Percentiles rank a stretch among this genome's conserved stretches.
These are phyloP conservation scores for Liriodendron chinense DNA, from an alignment of 164 flowering plant species.

Conservation along the genomic window DNA sequence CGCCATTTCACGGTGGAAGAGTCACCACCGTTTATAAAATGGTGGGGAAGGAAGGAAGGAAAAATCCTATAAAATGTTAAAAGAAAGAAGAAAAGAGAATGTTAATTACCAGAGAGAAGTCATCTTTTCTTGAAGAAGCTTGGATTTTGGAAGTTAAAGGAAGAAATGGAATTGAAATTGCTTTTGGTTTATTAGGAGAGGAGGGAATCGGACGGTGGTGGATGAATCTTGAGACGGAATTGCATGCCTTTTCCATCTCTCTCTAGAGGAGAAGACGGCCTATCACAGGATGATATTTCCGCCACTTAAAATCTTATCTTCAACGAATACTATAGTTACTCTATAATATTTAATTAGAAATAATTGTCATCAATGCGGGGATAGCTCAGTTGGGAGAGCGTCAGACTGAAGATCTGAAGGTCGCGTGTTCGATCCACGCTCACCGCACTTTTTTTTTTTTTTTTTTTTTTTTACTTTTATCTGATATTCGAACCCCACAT, in stretches of 20 bases:
- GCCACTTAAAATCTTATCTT: too few species aligned
- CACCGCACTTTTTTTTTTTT: conserved; percentile 43
- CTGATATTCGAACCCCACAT: too few species aligned
- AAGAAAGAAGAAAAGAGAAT: not conserved
- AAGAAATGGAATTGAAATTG: not conserved
- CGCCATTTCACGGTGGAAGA: not conserved
- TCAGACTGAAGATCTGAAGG: conserved; percentile 94
- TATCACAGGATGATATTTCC: too few species aligned
- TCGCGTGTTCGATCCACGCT: conserved; percentile 92
- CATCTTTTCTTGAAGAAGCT: conserved; percentile 25
- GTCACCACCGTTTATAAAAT: not conserved
- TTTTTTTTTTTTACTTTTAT: too few species aligned
- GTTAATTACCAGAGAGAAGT: conserved; percentile 11
- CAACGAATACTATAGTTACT: too few species aligned
- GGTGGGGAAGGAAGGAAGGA: not conserved
- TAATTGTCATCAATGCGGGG: conserved; percentile 34
- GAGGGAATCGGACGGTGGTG: conserved; percentile 13
- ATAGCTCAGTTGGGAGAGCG: conserved; percentile 89
- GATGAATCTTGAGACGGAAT: conserved; percentile 18
- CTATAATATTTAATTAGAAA: too few species aligned
- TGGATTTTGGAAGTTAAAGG: conserved; percentile 11
- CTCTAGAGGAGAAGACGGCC: not conserved
- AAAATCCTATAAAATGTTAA: too few species aligned
- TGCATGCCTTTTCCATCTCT: conserved; percentile 3
- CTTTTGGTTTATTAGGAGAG: conserved; percentile 4